Conservation (phyloP, 2,329 filamentous ascomycete species). For the Stachybotrys elegans region DNA sequence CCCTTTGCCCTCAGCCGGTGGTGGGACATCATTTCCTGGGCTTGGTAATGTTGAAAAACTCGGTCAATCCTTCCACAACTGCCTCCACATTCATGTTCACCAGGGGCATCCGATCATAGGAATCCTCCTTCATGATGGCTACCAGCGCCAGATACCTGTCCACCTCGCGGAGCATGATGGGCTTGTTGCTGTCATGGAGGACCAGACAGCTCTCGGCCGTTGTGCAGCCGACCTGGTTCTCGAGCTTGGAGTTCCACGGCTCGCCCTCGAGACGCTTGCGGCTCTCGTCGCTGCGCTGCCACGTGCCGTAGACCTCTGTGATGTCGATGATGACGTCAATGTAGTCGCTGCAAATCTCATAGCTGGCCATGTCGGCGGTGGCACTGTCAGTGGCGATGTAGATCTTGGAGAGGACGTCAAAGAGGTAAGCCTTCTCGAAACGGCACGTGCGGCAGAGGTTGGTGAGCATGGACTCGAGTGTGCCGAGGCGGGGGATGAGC, state of each 20-base stretch:
- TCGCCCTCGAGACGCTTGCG: conserved; percentile 52
- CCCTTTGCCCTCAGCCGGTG: too few relatives aligned
- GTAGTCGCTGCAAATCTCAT: conserved; percentile 97
- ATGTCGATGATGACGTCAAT: conserved; percentile 98
- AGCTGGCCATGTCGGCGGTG: conserved; percentile 89
- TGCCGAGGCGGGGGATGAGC: conserved; percentile 86
- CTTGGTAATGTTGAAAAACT: conserved; percentile 73
- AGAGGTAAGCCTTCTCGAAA: conserved; percentile 97
- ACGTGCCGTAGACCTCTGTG: conserved; percentile 87
- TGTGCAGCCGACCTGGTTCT: conserved; percentile 61
- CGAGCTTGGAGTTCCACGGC: conserved; percentile 56
- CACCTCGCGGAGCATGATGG: conserved; percentile 64
- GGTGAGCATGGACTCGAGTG: conserved; percentile 89
- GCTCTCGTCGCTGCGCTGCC: conserved; percentile 52
- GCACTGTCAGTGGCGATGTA: conserved; percentile 96
- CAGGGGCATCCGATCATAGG: conserved; percentile 75
- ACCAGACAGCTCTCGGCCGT: conserved; percentile 66
- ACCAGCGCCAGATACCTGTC: conserved; percentile 75
- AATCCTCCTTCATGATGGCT: conserved; percentile 81
- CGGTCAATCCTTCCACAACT: conserved; percentile 70
- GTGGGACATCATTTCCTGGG: conserved; percentile 37
- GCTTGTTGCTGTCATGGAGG: conserved; percentile 56
- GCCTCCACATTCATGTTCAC: conserved; percentile 86
- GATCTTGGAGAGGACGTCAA: conserved; percentile 96
- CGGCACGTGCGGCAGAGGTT: conserved; percentile 89